Conservation (phyloP, 1,284 basidiomycete species). For the Puccinia coronata region DNA sequence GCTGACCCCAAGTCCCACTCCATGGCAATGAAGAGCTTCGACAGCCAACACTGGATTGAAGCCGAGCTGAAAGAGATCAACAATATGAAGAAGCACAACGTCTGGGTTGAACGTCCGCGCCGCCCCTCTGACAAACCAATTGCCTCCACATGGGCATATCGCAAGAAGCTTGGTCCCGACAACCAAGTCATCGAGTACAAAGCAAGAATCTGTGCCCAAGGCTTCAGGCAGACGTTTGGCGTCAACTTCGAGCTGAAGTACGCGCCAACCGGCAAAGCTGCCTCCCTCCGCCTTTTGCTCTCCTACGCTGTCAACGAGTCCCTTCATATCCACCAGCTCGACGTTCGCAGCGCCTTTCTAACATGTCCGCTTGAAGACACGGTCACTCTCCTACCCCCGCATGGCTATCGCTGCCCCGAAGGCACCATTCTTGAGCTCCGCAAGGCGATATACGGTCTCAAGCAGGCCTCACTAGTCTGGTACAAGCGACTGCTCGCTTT, state of each 20-base stretch:
- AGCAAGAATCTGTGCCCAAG: too few relatives aligned
- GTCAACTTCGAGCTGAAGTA: too few relatives aligned
- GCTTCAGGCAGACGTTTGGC: too few relatives aligned
- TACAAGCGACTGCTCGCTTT: background rate
- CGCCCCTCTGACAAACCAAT: too few relatives aligned
- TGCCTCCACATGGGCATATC: too few relatives aligned
- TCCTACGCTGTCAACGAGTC: background rate
- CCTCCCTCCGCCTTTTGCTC: too few relatives aligned
- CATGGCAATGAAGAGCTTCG: background rate
- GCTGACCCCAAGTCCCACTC: background rate
- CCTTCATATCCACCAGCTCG: conserved; percentile 11
- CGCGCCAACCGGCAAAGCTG: too few relatives aligned
- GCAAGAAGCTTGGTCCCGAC: too few relatives aligned
- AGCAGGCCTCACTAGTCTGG: background rate
- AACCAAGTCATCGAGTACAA: too few relatives aligned
- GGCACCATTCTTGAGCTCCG: background rate
- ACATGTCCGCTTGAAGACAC: background rate
- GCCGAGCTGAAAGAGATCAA: background rate
- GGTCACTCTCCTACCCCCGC: background rate
- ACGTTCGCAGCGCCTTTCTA: conserved; percentile 14
- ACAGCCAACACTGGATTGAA: background rate
- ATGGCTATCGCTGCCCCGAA: background rate
- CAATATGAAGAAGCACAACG: background rate
- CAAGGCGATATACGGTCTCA: background rate
- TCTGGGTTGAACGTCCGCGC: background rate